Evolutionary conservation across 2,329 filamentous ascomycete species (phyloP), one percentile per base, ranked within the genome.

Genomic region (Calonectria pseudoturangicola): DNA sequence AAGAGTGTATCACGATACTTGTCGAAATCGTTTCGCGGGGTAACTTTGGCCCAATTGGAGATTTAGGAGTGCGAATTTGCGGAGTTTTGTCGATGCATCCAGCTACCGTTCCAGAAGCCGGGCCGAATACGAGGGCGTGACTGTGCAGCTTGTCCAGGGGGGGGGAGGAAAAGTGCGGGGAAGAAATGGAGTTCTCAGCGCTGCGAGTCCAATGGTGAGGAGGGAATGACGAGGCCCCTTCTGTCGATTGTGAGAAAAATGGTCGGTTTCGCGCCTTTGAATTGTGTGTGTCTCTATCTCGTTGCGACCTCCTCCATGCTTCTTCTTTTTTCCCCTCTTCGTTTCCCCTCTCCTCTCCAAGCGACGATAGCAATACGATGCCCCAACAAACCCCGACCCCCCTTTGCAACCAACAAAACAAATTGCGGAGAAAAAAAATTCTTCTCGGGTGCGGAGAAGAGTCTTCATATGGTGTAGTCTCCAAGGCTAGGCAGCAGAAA

Each of bases 101-200:
- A 60, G 41, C 8, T 16, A 39, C 18, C 27, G 65, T 36, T 43
- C 36, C 25, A 36, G 58, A 64, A 64, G 48, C 67, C 68, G 68
- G 68, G 50, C 68, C 68, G 68, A 70, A 66, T 70, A 48, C 68
- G 47, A 56, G 21, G 33, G 33, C 33, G 33, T 41, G 28, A 36
- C 48, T 30, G 33, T 48, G 27, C 60, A 50, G 60, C 45, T 63
- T n/a, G 5, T 63, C 9, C 25, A 41, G 30, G n/a, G 33, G 36
- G 36, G 30, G n/a, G 33, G 36, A 27, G 18, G 16, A 28, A 58
- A 21, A 36, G 33, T 63, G 48, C 48, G 60, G 36, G 48, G 64
- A 66, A 41, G 21, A 41, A 8, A 60, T 41, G 54, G 54, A 41
- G 54, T 28, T 21, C 12, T 36, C 7, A 10, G 10, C 12, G 33